Evolutionary conservation across 257 asterid species (phyloP), one percentile per base, ranked within the genome.

Genomic region (Solanum corneliomulleri): DNA sequence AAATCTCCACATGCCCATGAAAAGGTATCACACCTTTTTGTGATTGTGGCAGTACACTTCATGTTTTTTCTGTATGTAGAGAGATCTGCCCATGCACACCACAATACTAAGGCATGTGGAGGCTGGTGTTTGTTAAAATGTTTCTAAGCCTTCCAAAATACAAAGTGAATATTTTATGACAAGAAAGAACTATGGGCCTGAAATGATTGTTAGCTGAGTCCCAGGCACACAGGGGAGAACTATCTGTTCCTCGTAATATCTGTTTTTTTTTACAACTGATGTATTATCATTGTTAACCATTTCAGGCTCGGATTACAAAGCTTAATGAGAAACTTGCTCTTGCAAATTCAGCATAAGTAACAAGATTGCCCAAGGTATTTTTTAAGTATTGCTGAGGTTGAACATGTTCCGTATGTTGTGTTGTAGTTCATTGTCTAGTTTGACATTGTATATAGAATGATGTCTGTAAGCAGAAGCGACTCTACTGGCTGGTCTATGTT

Each of bases 221-320:
- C n/a, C 68, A 74, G 76, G 11, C 35, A 39, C 35, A 9, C 33
- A 71, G 42, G 42, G 13, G 35, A 39, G 45, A 29, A 81, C 69
- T 15, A 45, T 45, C 27, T 20, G 85, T 29, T 6, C 69, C 62
- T 49, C 85, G 7, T 23, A 49, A 29, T 64, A 47, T 49, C 44
- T 49, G 4, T 2, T 11, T 20, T 11, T 49, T 20, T 2, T 31
- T 5, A 81, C 27, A 11, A 47, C 45, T 81, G 70, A 81, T 81
- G 45, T 86, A 62, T 41, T 86, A 29, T 84, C 82, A 62, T 89
- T 33, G 84, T 87, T 35, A 14, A 27, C 70, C 77, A 33, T 85
- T 91, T 88, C 92, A 96, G 98, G 96, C 92, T 90, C 95, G 93
- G 90, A 87, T 91, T 58, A 91, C 94, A 39, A 90, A 88, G 93